Percentiles rank a stretch among this genome's conserved stretches.
Evolutionary conservation across 257 asterid genomes (phyloP).

Genomic region (Plantago major): DNA sequence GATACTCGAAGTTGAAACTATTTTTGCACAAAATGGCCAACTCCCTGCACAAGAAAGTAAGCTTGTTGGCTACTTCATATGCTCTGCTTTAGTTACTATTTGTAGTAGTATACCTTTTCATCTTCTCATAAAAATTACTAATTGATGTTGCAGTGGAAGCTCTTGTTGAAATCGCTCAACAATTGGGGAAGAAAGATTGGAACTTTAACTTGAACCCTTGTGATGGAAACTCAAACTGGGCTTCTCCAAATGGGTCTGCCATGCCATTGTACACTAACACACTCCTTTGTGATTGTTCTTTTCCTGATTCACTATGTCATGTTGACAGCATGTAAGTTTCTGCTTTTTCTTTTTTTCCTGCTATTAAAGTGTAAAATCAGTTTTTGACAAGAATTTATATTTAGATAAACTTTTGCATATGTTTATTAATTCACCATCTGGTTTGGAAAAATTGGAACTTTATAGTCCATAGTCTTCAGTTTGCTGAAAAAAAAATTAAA

Average conservation of each 20-base stretch:
- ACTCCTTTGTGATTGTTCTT: conserved; percentile 41
- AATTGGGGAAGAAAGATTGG: conserved; percentile 59
- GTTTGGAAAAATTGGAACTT: background rate
- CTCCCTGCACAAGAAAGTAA: too few relatives aligned
- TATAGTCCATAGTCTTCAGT: background rate
- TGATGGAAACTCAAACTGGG: conserved; percentile 43
- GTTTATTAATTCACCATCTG: too few relatives aligned
- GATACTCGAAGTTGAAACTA: too few relatives aligned
- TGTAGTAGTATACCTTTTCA: too few relatives aligned
- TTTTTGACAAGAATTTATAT: too few relatives aligned
- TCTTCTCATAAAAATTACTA: too few relatives aligned
- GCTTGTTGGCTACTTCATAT: too few relatives aligned
- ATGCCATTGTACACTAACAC: conserved; percentile 31
- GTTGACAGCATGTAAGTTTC: conserved; percentile 42
- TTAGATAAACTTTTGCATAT: too few relatives aligned
- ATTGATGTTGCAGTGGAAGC: conserved; percentile 35
- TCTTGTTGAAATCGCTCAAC: conserved; percentile 45
- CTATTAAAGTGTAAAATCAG: too few relatives aligned
- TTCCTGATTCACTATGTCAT: conserved; percentile 41
- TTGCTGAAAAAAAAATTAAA: background rate
- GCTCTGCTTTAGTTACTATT: too few relatives aligned
- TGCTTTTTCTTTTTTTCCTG: background rate
- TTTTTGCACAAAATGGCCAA: too few relatives aligned
- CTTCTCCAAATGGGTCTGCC: too few relatives aligned
- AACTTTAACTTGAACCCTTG: conserved; percentile 56